Evolutionary conservation across 2,329 filamentous ascomycete species (phyloP).

Genomic region (Camillea tinctor): DNA sequence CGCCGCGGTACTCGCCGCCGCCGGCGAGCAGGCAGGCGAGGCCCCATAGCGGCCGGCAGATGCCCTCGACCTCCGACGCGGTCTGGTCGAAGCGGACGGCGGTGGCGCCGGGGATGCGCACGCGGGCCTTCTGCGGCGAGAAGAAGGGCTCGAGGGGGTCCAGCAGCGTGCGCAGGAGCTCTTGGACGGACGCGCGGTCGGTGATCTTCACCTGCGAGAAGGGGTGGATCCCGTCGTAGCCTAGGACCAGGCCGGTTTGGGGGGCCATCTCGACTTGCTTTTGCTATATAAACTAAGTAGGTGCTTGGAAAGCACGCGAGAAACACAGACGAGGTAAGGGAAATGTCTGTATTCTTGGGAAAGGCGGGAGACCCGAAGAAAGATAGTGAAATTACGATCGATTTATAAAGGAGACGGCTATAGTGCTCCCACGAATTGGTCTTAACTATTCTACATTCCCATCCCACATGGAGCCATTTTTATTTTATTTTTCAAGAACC

Average conservation of each 20-base stretch:
- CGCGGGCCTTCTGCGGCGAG: constrained; percentile 62
- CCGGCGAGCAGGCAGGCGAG: constrained; percentile 69
- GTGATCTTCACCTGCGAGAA: constrained; percentile 52
- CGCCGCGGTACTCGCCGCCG: constrained; percentile 61
- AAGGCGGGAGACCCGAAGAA: constrained; percentile 3
- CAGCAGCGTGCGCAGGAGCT: constrained; percentile 61
- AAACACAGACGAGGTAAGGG: too few relatives aligned
- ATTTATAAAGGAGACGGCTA: background rate
- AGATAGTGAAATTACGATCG: background rate
- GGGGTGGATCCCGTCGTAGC: constrained; percentile 53
- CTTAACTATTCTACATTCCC: background rate
- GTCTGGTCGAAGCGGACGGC: constrained; percentile 76
- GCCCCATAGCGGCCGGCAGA: constrained; percentile 74
- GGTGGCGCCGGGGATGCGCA: constrained; percentile 67
- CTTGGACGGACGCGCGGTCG: constrained; percentile 56
- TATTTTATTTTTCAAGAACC: background rate
- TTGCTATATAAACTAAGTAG: too few relatives aligned
- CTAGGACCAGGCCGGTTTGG: constrained; percentile 42
- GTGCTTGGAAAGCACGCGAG: too few relatives aligned
- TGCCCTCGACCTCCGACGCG: constrained; percentile 74
- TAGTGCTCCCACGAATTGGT: background rate
- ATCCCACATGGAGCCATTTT: background rate
- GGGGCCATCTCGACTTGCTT: constrained; percentile 29
- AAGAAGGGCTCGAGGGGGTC: constrained; percentile 72
- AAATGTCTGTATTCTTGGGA: too few relatives aligned